phyloP scores from a whole-genome alignment of 2,329 filamentous ascomycete species.

The Stemphylium vesicarium region DNA sequence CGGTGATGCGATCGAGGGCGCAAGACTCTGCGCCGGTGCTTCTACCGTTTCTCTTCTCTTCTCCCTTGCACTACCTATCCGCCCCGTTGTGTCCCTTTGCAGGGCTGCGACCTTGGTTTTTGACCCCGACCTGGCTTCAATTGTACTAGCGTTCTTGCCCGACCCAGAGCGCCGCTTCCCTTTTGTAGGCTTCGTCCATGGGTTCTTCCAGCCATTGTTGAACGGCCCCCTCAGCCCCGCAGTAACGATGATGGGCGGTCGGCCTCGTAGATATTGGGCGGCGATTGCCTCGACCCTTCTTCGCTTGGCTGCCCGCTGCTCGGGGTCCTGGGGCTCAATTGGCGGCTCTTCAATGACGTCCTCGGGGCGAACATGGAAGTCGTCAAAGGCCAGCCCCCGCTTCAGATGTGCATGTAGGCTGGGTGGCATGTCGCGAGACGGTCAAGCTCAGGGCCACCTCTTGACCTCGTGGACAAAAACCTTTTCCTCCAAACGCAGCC shows the following conservation, averaged over 20 bases:
- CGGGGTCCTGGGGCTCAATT: slow-evolving; percentile 62
- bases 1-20: slow-evolving; percentile 19
- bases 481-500: no score
- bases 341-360: slow-evolving; percentile 57
- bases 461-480: background rate
- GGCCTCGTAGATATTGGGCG: slow-evolving; percentile 63
- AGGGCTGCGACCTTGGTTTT: background rate
- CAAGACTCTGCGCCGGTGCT: background rate
- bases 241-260: slow-evolving; percentile 64
- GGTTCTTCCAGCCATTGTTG: slow-evolving; percentile 47
- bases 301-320: slow-evolving; percentile 59
- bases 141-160: background rate
- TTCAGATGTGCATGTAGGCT: slow-evolving; percentile 33
- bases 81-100: background rate
- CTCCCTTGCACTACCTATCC: background rate
- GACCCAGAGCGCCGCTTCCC: background rate
- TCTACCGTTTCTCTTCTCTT: background rate
- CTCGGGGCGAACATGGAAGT: slow-evolving; percentile 24
- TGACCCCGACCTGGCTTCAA: background rate
- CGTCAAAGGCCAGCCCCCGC: slow-evolving; percentile 33
- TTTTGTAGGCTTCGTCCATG: slow-evolving; percentile 33
- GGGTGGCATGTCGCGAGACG: slow-evolving; percentile 21
- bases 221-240: slow-evolving; percentile 69
- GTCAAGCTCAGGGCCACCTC: background rate
- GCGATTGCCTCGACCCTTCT: slow-evolving; percentile 66